Evolutionary conservation across 164 flowering plant species (phyloP).

Genomic region (Nymphaea colorata): DNA sequence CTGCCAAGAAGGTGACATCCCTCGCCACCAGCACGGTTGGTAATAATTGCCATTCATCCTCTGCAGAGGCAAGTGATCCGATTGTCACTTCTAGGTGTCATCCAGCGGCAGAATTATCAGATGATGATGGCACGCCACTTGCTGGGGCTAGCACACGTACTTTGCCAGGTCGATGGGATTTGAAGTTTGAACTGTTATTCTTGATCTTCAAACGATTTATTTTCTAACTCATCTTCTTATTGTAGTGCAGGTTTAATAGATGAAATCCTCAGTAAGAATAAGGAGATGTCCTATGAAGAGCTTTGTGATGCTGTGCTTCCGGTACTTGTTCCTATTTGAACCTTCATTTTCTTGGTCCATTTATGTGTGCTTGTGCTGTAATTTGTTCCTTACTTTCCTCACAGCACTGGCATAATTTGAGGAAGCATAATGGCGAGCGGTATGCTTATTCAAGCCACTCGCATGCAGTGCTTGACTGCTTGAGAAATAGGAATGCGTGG

Average conservation of each 20-base stretch:
- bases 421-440: conserved; percentile 94
- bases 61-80: conserved; percentile 41
- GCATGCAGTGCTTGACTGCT: conserved; percentile 95
- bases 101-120: conserved; percentile 44
- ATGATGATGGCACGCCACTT: conserved; percentile 42
- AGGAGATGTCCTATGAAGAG: conserved; percentile 81
- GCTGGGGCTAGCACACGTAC: conserved; percentile 46
- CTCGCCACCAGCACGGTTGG: conserved; percentile 6
- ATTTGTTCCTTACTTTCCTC: neutral
- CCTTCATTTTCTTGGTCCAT: neutral
- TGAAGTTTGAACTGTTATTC: neutral
- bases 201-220: no score
- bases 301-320: conserved; percentile 88
- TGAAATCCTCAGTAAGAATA: conserved; percentile 86
- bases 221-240: neutral
- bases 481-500: conserved; percentile 90
- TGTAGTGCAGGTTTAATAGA: conserved; percentile 48
- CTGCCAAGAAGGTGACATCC: conserved; percentile 25
- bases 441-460: conserved; percentile 95
- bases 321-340: conserved; percentile 27
- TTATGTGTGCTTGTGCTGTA: neutral
- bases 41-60: conserved; percentile 32
- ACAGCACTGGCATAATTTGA: conserved; percentile 86
- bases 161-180: conserved; percentile 52
- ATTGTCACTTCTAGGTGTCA: conserved; percentile 25